Evolutionary conservation across 768 basidiomycete genomes (phyloP).

Genomic region (Termitomyces sp.): DNA sequence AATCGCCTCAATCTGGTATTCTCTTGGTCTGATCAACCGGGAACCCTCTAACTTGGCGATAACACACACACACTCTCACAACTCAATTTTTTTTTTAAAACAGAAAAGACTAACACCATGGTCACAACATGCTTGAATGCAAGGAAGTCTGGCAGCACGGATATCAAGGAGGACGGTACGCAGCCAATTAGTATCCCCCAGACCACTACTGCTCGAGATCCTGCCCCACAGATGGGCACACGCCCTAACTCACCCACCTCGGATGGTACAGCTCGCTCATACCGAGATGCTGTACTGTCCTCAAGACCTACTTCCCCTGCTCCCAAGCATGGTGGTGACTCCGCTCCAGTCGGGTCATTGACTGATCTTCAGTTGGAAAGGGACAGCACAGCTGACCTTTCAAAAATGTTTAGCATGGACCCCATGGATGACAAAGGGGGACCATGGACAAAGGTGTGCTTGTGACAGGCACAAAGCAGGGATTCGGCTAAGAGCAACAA

Average conservation of each 20-base stretch:
- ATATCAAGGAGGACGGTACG: not conserved
- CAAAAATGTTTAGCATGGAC: not conserved
- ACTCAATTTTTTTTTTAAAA: too few species aligned
- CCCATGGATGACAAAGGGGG: not conserved
- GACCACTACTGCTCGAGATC: too few species aligned
- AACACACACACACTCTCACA: too few species aligned
- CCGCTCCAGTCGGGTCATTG: not conserved
- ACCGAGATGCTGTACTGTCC: too few species aligned
- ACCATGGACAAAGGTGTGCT: not conserved
- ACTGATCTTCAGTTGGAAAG: not conserved
- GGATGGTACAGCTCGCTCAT: too few species aligned
- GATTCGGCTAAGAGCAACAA: too few species aligned
- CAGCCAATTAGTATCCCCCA: not conserved
- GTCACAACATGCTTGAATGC: not conserved
- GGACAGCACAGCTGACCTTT: not conserved
- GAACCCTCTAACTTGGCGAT: too few species aligned
- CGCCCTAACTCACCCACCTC: too few species aligned
- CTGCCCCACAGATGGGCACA: too few species aligned
- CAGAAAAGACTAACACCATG: not conserved
- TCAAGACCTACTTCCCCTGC: too few species aligned
- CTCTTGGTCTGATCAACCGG: too few species aligned
- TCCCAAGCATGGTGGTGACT: not conserved
- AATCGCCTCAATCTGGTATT: too few species aligned
- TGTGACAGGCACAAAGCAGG: not conserved
- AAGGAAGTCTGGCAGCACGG: not conserved